These are phyloP conservation scores for Candida maltosa DNA, from an alignment of 805 yeast species.

Conservation along the genomic window DNA sequence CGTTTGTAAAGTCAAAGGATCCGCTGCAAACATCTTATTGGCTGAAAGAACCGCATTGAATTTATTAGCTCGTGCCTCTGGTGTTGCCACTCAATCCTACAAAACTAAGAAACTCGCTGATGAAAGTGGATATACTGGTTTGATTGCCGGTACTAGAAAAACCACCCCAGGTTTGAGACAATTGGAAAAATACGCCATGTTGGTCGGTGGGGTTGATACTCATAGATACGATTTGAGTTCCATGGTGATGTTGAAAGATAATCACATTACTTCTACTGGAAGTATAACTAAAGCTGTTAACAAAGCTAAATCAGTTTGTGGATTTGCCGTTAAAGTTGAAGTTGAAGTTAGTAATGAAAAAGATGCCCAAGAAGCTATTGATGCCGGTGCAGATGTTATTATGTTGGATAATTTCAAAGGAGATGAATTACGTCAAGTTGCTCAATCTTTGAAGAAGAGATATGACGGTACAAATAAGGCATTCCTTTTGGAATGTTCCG, in stretches of 20 bases:
- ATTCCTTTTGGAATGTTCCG: conserved; percentile 84
- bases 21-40: conserved; percentile 71
- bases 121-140: conserved; percentile 67
- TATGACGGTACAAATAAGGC: conserved; percentile 47
- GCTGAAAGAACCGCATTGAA: conserved; percentile 88
- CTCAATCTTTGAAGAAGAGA: conserved; percentile 53
- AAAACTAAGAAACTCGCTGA: conserved; percentile 60
- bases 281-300: conserved; percentile 82
- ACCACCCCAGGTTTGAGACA: conserved; percentile 95
- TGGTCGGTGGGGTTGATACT: conserved; percentile 91
- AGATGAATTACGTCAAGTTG: conserved; percentile 60
- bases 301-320: conserved; percentile 76
- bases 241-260: conserved; percentile 96
- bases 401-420: conserved; percentile 90
- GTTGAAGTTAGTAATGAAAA: conserved; percentile 84
- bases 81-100: conserved; percentile 76
- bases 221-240: conserved; percentile 89
- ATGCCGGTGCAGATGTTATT: conserved; percentile 92
- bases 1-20: conserved; percentile 78
- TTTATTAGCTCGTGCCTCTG: conserved; percentile 77
- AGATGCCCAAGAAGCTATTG: conserved; percentile 90
- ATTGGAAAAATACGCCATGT: conserved; percentile 89
- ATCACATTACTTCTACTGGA: conserved; percentile 90
- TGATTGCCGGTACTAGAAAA: conserved; percentile 93
- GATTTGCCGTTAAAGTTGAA: conserved; percentile 86